phyloP scores from a whole-genome alignment of 345 rosid species.

The Zanthoxylum bungeanum region DNA sequence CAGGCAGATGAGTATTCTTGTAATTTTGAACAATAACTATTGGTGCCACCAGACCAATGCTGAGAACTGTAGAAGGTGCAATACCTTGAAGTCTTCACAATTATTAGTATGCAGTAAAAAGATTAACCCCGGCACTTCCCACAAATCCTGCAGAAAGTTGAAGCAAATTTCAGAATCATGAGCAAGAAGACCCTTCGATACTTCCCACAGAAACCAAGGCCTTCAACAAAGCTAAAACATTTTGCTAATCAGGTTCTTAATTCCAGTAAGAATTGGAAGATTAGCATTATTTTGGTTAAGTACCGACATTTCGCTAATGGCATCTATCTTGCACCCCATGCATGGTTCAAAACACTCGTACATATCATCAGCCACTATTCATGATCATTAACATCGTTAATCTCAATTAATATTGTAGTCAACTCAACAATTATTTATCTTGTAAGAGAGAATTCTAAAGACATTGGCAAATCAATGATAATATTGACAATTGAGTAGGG shows the following conservation, averaged over 20 bases:
- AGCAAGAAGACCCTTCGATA: too few relatives aligned
- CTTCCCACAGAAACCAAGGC: neutral
- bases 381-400: neutral
- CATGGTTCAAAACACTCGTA: too few relatives aligned
- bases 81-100: neutral
- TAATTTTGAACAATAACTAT: too few relatives aligned
- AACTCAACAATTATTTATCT: neutral
- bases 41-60: neutral
- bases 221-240: neutral
- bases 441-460: neutral
- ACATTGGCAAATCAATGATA: neutral
- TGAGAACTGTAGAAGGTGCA: neutral
- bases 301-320: neutral
- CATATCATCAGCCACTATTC: neutral
- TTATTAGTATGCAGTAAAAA: neutral
- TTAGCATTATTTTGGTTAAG: neutral
- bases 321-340: neutral
- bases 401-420: neutral
- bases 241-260: neutral
- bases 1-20: neutral
- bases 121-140: neutral
- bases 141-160: neutral
- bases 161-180: too few relatives aligned
- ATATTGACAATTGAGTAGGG: neutral
- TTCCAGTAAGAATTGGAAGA: neutral